Base-by-base conservation (phyloP, 163 green algal species). In the Trebouxia gelatinosa region DNA sequence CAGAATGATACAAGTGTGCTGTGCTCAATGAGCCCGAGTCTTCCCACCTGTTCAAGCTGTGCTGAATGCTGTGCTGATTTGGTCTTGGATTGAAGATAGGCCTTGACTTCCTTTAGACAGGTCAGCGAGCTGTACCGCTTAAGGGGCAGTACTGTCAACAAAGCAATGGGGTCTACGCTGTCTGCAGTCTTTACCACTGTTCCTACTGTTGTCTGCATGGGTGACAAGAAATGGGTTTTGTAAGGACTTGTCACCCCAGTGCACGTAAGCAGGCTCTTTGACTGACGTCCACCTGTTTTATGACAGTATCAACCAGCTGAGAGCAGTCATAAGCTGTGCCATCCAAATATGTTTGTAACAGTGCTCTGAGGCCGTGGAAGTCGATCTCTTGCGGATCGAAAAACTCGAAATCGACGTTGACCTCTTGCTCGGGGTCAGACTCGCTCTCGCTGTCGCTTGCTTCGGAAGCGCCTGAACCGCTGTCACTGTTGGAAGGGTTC, bases 361-460 rank as follows among this genome's bases (percentile, higher is more conserved):
- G 82, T 3, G 86, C 85, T 58, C 91, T 93, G 17, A 98, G 81
- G 29, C 94, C 94, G 19, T 93, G 92, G 67, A 95, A 98, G 84
- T 98, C 94, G 0, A 79, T 78, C 35, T 95, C 90, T 67, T 88
- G 78, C 5, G 94, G 94, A 29, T 94, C 89, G 57, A 91, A 94
- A 72, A 98, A 98, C 61, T 96, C 87, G 71, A 98, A 95, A 43
- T 96, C 83, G 0, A 97, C 88, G 31, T 94, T 78, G 0, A 97
- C 85, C 23, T 91, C 80, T 29, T 85, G 71, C 34, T 82, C 80
- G 59, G 54, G 78, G 34, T 84, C 80, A 4, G 66, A 68, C 38
- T 59, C 66, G 37, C 77, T 81, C 5, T 38, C 62, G 17, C 43
- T 70, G 32, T 43, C 54, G 39, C 38, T 70, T 48, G 35, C 71